Conservation (phyloP, 192 early-diverging fungal genomes). For the Coemansia sp. region DNA sequence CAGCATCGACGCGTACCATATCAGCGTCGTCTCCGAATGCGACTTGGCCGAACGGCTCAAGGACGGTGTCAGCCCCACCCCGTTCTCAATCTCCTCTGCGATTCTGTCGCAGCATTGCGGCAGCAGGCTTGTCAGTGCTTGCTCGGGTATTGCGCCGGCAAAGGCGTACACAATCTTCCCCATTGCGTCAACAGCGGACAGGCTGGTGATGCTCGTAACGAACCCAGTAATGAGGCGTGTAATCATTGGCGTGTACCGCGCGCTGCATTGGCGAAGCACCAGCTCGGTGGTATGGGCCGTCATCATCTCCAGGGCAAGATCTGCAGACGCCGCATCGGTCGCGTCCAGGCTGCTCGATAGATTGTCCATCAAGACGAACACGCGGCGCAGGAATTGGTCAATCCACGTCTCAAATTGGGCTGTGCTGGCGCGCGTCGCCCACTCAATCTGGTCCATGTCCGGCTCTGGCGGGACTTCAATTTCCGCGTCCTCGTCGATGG, state of each 20-base stretch:
- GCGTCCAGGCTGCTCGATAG: slow-evolving; percentile 33
- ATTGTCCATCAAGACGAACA: slow-evolving; percentile 65
- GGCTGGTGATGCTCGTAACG: slow-evolving; percentile 36
- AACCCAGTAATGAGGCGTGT: slow-evolving; percentile 38
- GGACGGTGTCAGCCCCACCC: slow-evolving; percentile 31
- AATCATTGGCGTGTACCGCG: slow-evolving; percentile 44
- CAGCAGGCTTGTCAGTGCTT: slow-evolving; percentile 23
- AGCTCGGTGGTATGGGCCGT: slow-evolving; percentile 25
- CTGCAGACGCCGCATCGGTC: slow-evolving; percentile 11
- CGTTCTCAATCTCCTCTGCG: slow-evolving; percentile 36
- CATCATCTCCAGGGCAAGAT: slow-evolving; percentile 19
- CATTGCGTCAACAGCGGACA: slow-evolving; percentile 36
- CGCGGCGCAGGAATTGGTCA: slow-evolving; percentile 69
- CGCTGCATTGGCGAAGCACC: slow-evolving; percentile 40
- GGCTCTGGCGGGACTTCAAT: slow-evolving; percentile 35
- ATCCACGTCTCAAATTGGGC: slow-evolving; percentile 85
- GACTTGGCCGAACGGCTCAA: slow-evolving; percentile 27
- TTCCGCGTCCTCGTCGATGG: slow-evolving; percentile 45
- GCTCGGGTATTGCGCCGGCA: slow-evolving; percentile 33
- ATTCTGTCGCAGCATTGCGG: slow-evolving; percentile 38
- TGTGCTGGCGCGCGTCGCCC: slow-evolving; percentile 61
- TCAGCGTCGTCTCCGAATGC: slow-evolving; percentile 44
- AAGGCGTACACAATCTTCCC: slow-evolving; percentile 28
- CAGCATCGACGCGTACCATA: slow-evolving; percentile 40
- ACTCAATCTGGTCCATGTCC: slow-evolving; percentile 64